A percentile compares a stretch with the other conserved stretches of the same genome.
Evolutionary conservation across 2,329 filamentous ascomycete species (phyloP).

Genomic region (Coniochaeta hoffmannii): DNA sequence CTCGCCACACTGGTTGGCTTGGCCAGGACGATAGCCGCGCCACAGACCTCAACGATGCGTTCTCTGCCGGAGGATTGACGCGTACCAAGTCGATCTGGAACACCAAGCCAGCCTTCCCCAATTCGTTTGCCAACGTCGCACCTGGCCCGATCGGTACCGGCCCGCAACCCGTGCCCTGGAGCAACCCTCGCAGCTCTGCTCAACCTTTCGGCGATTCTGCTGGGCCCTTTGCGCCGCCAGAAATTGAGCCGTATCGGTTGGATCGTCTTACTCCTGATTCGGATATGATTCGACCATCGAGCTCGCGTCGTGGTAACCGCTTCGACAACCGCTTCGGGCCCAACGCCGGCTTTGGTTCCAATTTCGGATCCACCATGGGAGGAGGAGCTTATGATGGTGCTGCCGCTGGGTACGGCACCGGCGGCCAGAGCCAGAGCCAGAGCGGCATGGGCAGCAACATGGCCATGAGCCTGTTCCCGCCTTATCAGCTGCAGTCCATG

Average conservation of each 20-base stretch:
- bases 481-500: conserved; percentile 47
- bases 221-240: conserved; percentile 18
- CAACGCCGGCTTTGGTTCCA: conserved; percentile 23
- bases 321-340: conserved; percentile 32
- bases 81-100: conserved; percentile 51
- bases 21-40: conserved; percentile 43
- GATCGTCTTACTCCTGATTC: conserved; percentile 42
- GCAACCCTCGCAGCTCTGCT: conserved; percentile 28
- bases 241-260: conserved; percentile 32
- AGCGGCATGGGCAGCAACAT: conserved; percentile 19
- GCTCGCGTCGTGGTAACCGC: conserved; percentile 36
- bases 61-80: conserved; percentile 43
- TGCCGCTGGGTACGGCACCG: neutral
- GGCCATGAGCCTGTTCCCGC: conserved; percentile 35
- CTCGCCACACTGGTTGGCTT: conserved; percentile 43
- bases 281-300: conserved; percentile 36
- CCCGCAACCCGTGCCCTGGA: conserved; percentile 37
- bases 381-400: conserved; percentile 4
- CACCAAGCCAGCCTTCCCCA: conserved; percentile 34
- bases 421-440: neutral
- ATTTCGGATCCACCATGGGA: conserved; percentile 28
- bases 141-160: conserved; percentile 24
- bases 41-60: conserved; percentile 48
- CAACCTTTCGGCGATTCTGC: neutral
- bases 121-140: conserved; percentile 14